Conservation (phyloP, 2,329 filamentous ascomycete genomes). For the Penicillium expansum region DNA sequence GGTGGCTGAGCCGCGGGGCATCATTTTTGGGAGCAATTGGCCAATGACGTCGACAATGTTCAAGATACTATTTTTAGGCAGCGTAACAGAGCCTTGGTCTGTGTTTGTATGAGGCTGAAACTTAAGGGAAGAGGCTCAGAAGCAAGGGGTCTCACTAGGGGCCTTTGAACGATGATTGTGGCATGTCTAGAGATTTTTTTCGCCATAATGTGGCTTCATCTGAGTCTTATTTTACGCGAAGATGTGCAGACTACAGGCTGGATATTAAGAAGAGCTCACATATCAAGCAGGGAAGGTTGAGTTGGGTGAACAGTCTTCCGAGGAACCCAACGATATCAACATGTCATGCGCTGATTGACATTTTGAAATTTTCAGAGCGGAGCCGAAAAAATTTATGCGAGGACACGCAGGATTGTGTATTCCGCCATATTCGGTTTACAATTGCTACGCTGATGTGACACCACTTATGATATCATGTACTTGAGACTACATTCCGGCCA, state of each 20-base stretch:
- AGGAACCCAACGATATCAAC: background rate
- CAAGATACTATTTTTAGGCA: constrained; percentile 7
- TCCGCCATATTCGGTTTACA: background rate
- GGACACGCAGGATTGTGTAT: background rate
- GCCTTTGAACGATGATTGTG: background rate
- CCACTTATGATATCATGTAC: background rate
- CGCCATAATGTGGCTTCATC: background rate
- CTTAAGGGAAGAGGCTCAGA: background rate
- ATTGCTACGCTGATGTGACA: background rate
- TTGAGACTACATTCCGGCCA: background rate
- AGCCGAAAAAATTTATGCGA: background rate
- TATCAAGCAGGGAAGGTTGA: background rate
- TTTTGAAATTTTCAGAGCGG: background rate
- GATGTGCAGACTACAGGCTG: too few relatives aligned
- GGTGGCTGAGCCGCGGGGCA: constrained; percentile 3
- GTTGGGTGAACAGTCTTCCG: background rate
- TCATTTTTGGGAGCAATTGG: background rate
- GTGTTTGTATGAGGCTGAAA: background rate
- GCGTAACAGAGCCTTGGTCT: background rate
- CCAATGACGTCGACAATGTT: background rate
- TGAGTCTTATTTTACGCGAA: background rate
- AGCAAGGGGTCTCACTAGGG: too few relatives aligned
- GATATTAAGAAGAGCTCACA: background rate
- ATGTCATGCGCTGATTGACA: background rate
- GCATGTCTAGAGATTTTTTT: background rate